Percentiles rank a stretch among this genome's conserved stretches.
Conservation (phyloP, 2,329 filamentous ascomycete species). For the Cordyceps fumosorosea region DNA sequence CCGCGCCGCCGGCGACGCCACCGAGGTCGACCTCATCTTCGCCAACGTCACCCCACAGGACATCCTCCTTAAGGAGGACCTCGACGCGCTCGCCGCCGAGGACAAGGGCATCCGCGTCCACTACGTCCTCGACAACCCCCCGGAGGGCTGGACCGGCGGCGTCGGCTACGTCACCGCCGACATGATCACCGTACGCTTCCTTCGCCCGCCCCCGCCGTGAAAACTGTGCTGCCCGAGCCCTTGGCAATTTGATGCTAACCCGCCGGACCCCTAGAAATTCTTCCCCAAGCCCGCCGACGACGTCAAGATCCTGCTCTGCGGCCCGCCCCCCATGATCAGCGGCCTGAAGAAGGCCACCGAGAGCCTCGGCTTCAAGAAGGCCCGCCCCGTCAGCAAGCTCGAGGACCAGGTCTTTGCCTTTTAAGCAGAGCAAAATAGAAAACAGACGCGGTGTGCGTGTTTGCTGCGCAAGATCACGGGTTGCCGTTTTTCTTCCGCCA, state of each 20-base stretch:
- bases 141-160: constrained; percentile 83
- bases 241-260: constrained; percentile 15
- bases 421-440: constrained; percentile 23
- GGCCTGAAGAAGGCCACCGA: constrained; percentile 96
- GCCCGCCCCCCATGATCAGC: constrained; percentile 92
- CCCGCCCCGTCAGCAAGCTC: constrained; percentile 91
- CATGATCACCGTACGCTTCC: constrained; percentile 72
- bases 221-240: neutral
- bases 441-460: neutral
- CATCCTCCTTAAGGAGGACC: constrained; percentile 86
- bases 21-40: constrained; percentile 90
- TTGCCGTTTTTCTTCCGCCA: neutral
- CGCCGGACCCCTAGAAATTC: constrained; percentile 48
- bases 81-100: constrained; percentile 70
- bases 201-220: neutral
- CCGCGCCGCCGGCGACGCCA: constrained; percentile 71
- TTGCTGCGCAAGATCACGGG: neutral
- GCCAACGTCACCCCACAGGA: constrained; percentile 92
- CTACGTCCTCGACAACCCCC: constrained; percentile 95
- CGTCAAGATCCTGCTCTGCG: constrained; percentile 90
- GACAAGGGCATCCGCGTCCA: constrained; percentile 80
- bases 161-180: constrained; percentile 92
- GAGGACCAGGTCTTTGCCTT: constrained; percentile 98
- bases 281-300: constrained; percentile 78
- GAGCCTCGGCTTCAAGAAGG: constrained; percentile 84